Base-by-base conservation (phyloP, 495 filamentous ascomycete genomes). In the Hypoxylon intermedium region DNA sequence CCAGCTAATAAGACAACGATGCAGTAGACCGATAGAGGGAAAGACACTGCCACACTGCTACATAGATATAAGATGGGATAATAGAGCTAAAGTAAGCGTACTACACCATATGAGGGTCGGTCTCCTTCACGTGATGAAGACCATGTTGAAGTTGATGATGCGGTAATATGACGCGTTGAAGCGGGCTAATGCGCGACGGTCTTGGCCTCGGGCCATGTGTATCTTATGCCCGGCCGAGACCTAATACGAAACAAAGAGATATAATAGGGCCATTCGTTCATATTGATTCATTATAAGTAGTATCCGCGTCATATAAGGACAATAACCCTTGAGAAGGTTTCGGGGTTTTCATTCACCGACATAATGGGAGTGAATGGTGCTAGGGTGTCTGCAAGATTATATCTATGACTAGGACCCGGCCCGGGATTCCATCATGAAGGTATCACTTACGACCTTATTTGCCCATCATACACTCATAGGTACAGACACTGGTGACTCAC, bases 401-500 rank as follows among this genome's bases (percentile, higher is more conserved):
- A 6, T 50, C 21, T 11, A 53, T 41, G 47, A 46, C 48, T 18
- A 6, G 21, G 24, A 31, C 11, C 28, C 23, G 21, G 7, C 33
- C 41, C 36, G 3, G 20, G 28, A 19, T 28, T 2, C 38, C 58
- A 26, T 54, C 58, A 49, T 54, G 16, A 36, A 54, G 23, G 7
- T 26, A n/a, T 15, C 43, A 31, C 5, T 43, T 41, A 4, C 15
- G 9, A 36, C 21, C 5, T 3, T 21, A 36, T 36, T n/a, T 54
- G 13, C 1, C 20, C 44, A 49, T 53, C 36, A 61, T 49, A 21
- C 21, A 54, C 16, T 43, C 19, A 1, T 3, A 43, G 19, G 43
- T 20, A 6, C 30, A 9, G 12, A 26, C 26, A 49, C 26, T 43
- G 42, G 49, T 54, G 58, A 61, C 28, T 61, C 58, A 61, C 54